phyloP scores from a whole-genome alignment of 805 yeast species.

The Candida andamanensis region DNA sequence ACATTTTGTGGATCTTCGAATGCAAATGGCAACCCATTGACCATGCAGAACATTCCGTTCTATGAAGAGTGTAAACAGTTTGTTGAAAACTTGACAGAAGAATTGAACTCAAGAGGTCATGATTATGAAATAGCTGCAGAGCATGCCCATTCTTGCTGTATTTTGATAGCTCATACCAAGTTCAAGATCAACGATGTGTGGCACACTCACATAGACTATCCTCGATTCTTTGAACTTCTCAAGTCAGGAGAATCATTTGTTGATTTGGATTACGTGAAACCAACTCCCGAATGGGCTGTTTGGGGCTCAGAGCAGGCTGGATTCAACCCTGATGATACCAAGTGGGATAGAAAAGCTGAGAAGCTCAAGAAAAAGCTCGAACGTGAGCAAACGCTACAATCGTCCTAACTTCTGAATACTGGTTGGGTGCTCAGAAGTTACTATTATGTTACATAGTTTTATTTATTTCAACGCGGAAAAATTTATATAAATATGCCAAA shows the following conservation, averaged over 20 bases:
- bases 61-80: slow-evolving; percentile 83
- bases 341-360: slow-evolving; percentile 61
- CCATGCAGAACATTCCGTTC: slow-evolving; percentile 94
- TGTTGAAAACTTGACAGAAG: slow-evolving; percentile 58
- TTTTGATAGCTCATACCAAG: slow-evolving; percentile 70
- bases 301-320: slow-evolving; percentile 86
- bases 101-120: slow-evolving; percentile 60
- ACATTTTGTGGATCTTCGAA: slow-evolving; percentile 89
- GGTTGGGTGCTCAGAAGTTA: slow-evolving; percentile 3
- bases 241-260: slow-evolving; percentile 61
- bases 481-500: slow-evolving; percentile 20
- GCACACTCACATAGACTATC: slow-evolving; percentile 87
- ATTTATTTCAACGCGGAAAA: too few species aligned
- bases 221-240: slow-evolving; percentile 65
- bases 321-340: slow-evolving; percentile 80
- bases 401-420: too few species aligned
- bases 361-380: slow-evolving; percentile 42
- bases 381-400: slow-evolving; percentile 30
- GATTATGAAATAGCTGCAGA: slow-evolving; percentile 86
- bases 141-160: slow-evolving; percentile 93
- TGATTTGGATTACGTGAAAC: slow-evolving; percentile 73
- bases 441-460: slow-evolving; percentile 2
- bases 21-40: slow-evolving; percentile 80
- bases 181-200: slow-evolving; percentile 69
- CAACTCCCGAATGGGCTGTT: slow-evolving; percentile 87